Percentiles rank a stretch among this genome's conserved stretches.
Conservation (phyloP, 2,329 filamentous ascomycete species). For the Apiospora rasikravindrae region DNA sequence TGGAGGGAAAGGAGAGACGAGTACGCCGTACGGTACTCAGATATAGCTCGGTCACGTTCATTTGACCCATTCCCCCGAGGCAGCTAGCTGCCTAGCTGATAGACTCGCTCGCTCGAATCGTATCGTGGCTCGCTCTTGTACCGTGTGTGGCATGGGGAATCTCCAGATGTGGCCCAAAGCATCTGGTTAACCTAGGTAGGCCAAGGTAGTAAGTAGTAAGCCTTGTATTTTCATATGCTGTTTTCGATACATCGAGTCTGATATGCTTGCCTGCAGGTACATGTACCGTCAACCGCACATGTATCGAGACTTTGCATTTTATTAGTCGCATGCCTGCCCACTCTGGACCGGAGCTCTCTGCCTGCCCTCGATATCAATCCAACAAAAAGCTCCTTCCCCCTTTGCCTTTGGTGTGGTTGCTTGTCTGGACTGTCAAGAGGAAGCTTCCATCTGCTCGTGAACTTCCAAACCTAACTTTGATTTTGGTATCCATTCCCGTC, state of each 20-base stretch:
- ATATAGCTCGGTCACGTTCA: background rate
- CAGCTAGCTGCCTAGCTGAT: background rate
- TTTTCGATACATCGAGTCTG: background rate
- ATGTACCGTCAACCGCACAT: background rate
- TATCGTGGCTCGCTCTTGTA: background rate
- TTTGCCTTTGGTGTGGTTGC: background rate
- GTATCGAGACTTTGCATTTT: background rate
- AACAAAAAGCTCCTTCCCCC: constrained; percentile 13
- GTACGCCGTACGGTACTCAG: background rate
- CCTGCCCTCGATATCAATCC: constrained; percentile 14
- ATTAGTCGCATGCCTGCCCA: constrained; percentile 16
- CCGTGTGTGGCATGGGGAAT: background rate
- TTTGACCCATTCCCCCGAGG: background rate
- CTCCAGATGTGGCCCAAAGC: constrained; percentile 1
- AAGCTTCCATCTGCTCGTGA: constrained; percentile 9
- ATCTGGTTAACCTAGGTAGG: background rate
- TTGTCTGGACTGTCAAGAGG: constrained; percentile 4
- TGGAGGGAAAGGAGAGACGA: background rate
- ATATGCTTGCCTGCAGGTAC: constrained; percentile 2
- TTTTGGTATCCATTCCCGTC: constrained; percentile 1
- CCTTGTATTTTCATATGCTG: background rate
- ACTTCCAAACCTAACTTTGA: constrained; percentile 14
- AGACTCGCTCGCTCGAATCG: background rate
- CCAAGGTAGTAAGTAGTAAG: too few relatives aligned
- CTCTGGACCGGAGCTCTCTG: constrained; percentile 9